phyloP scores from a whole-genome alignment of 495 filamentous ascomycete genomes.

The Tuber borchii region DNA sequence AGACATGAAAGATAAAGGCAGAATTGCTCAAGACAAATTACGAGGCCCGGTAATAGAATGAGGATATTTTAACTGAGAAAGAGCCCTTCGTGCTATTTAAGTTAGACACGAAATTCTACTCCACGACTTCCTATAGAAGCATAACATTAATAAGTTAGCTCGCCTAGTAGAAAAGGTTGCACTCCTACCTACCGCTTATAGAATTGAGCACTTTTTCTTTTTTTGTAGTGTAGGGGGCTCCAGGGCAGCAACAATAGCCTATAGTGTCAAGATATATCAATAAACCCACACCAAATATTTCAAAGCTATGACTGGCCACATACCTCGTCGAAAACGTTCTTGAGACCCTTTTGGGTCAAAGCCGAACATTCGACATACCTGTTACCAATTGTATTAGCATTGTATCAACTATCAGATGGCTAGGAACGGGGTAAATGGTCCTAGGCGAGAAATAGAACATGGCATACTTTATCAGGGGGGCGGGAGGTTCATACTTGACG shows the following conservation, averaged over 20 bases:
- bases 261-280: background rate
- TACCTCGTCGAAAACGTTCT: constrained; percentile 99
- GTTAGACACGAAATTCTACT: constrained; percentile 22
- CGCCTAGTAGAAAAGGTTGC: background rate
- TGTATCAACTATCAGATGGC: background rate
- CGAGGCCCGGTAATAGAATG: background rate
- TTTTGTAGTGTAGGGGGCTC: constrained; percentile 59
- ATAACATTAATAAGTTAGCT: constrained; percentile 17
- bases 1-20: constrained; percentile 7
- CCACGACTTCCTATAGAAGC: constrained; percentile 6
- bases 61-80: constrained; percentile 21
- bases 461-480: constrained; percentile 30
- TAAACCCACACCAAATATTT: constrained; percentile 5
- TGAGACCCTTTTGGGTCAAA: constrained; percentile 94
- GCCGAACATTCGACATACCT: constrained; percentile 94
- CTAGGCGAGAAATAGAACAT: constrained; percentile 26
- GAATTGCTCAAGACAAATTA: constrained; percentile 8
- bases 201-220: constrained; percentile 30
- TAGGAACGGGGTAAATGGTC: background rate
- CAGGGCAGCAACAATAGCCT: constrained; percentile 86
- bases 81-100: constrained; percentile 28
- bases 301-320: constrained; percentile 24
- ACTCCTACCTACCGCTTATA: constrained; percentile 20
- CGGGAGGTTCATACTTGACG: constrained; percentile 56
- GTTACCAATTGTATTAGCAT: constrained; percentile 11